These are phyloP conservation scores for Leccinum subatratum DNA, from an alignment of 1,284 basidiomycete genomes.

Conservation along the genomic window DNA sequence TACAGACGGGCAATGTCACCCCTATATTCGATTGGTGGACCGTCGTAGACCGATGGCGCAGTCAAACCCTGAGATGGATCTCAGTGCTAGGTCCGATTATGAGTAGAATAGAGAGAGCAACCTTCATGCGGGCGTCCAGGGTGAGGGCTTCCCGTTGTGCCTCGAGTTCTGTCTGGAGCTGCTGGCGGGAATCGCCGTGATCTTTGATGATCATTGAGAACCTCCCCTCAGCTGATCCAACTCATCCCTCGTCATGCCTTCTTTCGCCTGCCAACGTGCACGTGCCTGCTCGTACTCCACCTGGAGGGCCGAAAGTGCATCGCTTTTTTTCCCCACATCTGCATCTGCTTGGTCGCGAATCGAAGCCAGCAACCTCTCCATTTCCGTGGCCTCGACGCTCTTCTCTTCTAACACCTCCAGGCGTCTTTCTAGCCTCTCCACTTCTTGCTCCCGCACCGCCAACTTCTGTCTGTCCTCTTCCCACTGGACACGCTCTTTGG, in stretches of 20 bases:
- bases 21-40: constrained; percentile 39
- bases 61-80: constrained; percentile 20
- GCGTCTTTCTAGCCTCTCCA: constrained; percentile 42
- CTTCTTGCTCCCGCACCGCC: constrained; percentile 40
- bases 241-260: constrained; percentile 48
- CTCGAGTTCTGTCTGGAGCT: constrained; percentile 55
- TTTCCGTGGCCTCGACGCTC: constrained; percentile 40
- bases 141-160: constrained; percentile 43
- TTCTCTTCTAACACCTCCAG: constrained; percentile 45
- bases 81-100: constrained; percentile 9
- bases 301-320: constrained; percentile 48
- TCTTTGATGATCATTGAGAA: constrained; percentile 48
- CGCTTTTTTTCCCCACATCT: constrained; percentile 44
- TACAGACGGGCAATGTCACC: constrained; percentile 54
- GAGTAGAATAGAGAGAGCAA: constrained; percentile 23
- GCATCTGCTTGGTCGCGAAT: constrained; percentile 32
- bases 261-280: constrained; percentile 51
- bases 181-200: constrained; percentile 42
- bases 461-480: constrained; percentile 49
- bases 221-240: constrained; percentile 35
- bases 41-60: constrained; percentile 23
- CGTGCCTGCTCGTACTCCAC: constrained; percentile 52
- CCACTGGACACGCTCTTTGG: constrained; percentile 50
- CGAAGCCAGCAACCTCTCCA: constrained; percentile 37
- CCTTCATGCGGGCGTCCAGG: constrained; percentile 44